These are phyloP conservation scores for Flueggea neowawraea DNA, from an alignment of 441 rosid genomes.

Conservation along the genomic window DNA sequence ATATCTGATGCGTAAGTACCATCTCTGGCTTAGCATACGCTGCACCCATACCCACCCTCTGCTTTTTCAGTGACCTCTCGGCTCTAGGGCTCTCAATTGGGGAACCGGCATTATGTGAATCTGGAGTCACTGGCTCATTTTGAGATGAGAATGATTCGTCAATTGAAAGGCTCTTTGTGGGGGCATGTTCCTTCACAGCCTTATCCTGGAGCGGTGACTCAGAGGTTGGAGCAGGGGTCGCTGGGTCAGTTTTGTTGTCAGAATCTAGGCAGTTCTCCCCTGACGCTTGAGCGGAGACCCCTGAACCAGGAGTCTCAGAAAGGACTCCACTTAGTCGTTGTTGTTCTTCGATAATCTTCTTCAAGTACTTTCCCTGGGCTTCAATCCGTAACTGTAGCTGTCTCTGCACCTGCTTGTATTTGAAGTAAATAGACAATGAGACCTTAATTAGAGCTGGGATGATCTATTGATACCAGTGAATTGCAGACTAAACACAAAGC, in stretches of 20 bases:
- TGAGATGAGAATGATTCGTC: slow-evolving; percentile 82
- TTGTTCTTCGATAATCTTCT: slow-evolving; percentile 99
- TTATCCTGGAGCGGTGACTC: slow-evolving; percentile 78
- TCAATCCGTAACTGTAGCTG: slow-evolving; percentile 97
- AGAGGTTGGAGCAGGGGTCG: slow-evolving; percentile 83
- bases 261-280: slow-evolving; percentile 46
- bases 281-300: slow-evolving; percentile 35
- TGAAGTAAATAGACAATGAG: slow-evolving; percentile 8
- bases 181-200: slow-evolving; percentile 56
- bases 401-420: slow-evolving; percentile 75
- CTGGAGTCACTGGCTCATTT: slow-evolving; percentile 80
- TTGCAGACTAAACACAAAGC: not conserved
- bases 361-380: slow-evolving; percentile 95
- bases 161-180: slow-evolving; percentile 68
- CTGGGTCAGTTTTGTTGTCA: slow-evolving; percentile 74
- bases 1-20: slow-evolving; percentile 57
- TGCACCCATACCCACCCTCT: slow-evolving; percentile 34
- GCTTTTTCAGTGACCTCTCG: slow-evolving; percentile 72
- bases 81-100: slow-evolving; percentile 53
- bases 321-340: slow-evolving; percentile 79
- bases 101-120: slow-evolving; percentile 62
- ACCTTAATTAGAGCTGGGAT: slow-evolving; percentile 8
- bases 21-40: slow-evolving; percentile 44
- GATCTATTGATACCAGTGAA: not conserved
- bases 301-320: slow-evolving; percentile 48